A percentile compares a stretch with the other conserved stretches of the same genome.
These are phyloP conservation scores for Fraxinus platypoda DNA, from an alignment of 305 asterid species.

Conservation along the genomic window DNA sequence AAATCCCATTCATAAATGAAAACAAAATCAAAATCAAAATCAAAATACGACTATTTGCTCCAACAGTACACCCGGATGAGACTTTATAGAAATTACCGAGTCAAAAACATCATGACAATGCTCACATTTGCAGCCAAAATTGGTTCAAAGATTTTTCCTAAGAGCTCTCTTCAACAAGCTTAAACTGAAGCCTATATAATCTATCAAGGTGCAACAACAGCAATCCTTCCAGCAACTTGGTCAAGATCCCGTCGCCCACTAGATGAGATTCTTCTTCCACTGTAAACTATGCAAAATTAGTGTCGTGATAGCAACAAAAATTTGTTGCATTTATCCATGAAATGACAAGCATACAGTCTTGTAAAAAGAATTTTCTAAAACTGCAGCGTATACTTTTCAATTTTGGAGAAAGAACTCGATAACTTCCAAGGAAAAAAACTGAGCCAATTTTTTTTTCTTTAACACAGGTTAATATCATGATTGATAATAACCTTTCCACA, in stretches of 20 bases:
- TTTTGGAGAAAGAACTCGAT: not conserved
- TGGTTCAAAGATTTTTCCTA: not conserved
- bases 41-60: not conserved
- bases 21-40: not conserved
- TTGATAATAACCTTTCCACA: not conserved
- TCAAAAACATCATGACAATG: not conserved
- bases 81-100: not conserved
- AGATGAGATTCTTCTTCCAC: not conserved
- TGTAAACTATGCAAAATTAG: not conserved
- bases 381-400: not conserved
- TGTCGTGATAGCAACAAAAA: not conserved
- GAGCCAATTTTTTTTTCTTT: not conserved
- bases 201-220: not conserved
- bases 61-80: not conserved
- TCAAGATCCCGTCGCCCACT: not conserved
- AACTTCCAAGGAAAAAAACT: not conserved
- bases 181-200: not conserved
- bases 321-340: not conserved
- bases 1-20: not conserved
- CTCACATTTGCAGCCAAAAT: not conserved
- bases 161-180: not conserved
- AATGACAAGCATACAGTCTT: not conserved
- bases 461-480: not conserved
- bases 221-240: conserved; percentile 8
- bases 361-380: not conserved